Percentiles rank a stretch among this genome's conserved stretches.
Conservation (phyloP, 306 rosid species). For the Coriaria nepalensis region DNA sequence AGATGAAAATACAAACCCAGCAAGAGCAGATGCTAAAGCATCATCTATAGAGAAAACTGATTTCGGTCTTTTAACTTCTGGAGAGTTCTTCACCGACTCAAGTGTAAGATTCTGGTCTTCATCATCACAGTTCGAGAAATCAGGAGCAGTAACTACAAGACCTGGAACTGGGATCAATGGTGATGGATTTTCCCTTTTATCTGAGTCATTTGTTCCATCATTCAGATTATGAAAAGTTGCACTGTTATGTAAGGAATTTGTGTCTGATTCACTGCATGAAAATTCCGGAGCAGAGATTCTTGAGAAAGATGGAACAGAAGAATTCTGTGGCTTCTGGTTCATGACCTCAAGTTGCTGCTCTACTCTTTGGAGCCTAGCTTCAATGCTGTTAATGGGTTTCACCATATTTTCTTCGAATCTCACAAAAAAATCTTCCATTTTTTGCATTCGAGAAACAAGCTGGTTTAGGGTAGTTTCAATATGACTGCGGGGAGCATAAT, state of each 20-base stretch:
- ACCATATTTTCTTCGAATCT: constrained; percentile 80
- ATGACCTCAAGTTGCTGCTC: constrained; percentile 76
- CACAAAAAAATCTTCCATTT: constrained; percentile 53
- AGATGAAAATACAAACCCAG: constrained; percentile 43
- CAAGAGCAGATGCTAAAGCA: constrained; percentile 72
- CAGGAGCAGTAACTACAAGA: constrained; percentile 74
- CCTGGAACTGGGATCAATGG: constrained; percentile 45
- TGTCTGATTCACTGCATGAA: constrained; percentile 39
- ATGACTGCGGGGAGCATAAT: constrained; percentile 12
- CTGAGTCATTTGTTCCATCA: constrained; percentile 25
- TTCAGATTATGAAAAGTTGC: constrained; percentile 18
- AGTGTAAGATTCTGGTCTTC: constrained; percentile 27
- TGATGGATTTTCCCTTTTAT: constrained; percentile 18
- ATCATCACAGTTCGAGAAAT: constrained; percentile 51
- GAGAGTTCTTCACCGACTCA: constrained; percentile 16
- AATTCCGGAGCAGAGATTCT: constrained; percentile 49
- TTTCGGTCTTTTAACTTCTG: constrained; percentile 25
- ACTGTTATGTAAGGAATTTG: constrained; percentile 29
- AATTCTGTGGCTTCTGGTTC: constrained; percentile 27
- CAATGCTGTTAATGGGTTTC: constrained; percentile 62
- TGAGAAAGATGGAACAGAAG: constrained; percentile 28
- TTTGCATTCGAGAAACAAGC: constrained; percentile 57
- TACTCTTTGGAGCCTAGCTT: constrained; percentile 67
- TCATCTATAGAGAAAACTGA: constrained; percentile 48
- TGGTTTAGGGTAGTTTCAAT: constrained; percentile 41